Evolutionary conservation across 2,329 filamentous ascomycete species (phyloP).

Genomic region (Cordyceps cateniannulata): DNA sequence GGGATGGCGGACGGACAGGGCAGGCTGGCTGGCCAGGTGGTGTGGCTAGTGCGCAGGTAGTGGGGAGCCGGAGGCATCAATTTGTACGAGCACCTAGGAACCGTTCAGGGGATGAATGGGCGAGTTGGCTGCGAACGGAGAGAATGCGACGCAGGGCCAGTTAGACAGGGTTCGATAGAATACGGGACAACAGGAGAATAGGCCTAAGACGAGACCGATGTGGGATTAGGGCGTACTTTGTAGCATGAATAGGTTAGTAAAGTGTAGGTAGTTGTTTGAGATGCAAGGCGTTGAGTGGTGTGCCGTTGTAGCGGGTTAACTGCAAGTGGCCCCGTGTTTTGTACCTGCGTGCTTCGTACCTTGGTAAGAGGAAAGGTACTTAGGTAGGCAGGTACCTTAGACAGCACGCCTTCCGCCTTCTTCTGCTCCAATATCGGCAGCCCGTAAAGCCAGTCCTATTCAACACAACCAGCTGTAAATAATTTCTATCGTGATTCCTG

Average conservation of each 20-base stretch:
- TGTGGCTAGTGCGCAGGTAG: slow-evolving; percentile 7
- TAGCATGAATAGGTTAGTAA: neutral
- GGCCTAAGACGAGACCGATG: neutral
- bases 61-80: neutral
- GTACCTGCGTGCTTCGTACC: neutral
- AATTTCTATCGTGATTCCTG: neutral
- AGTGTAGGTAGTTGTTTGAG: slow-evolving; percentile 5
- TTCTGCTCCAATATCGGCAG: neutral
- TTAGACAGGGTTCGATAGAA: neutral
- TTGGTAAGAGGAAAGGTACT: neutral
- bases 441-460: neutral
- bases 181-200: neutral
- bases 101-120: neutral
- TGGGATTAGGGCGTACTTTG: neutral
- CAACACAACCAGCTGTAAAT: neutral
- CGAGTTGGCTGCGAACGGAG: neutral
- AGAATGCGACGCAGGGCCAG: neutral
- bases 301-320: neutral
- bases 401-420: neutral
- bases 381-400: no score
- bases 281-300: neutral
- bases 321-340: slow-evolving; percentile 1
- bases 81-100: neutral
- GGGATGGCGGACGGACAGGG: neutral
- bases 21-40: slow-evolving; percentile 10